These are phyloP conservation scores for Wallacemonas sp. DNA, from an alignment of 208 protist species.

Conservation along the genomic window DNA sequence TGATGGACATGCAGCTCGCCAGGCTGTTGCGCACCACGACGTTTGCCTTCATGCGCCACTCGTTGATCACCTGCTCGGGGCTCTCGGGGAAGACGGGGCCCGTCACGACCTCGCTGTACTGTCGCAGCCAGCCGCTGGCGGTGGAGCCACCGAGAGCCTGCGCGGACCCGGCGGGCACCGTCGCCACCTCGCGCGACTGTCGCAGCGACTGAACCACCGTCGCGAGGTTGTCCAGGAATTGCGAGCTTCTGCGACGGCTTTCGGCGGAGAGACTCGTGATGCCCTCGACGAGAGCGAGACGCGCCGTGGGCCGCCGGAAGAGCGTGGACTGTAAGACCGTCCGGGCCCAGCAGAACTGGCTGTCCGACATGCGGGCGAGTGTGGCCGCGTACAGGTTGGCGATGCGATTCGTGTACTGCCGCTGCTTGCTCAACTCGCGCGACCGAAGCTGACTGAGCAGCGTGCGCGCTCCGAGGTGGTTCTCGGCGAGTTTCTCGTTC, in stretches of 20 bases:
- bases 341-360: conserved; percentile 45
- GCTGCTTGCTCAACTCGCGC: conserved; percentile 70
- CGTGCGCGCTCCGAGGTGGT: conserved; percentile 47
- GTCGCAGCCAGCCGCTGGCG: conserved; percentile 68
- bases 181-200: conserved; percentile 27
- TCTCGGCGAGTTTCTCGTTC: conserved; percentile 67
- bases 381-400: conserved; percentile 45
- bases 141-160: conserved; percentile 52
- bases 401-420: conserved; percentile 47
- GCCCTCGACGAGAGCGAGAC: conserved; percentile 37
- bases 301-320: conserved; percentile 55
- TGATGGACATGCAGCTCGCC: conserved; percentile 43
- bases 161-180: conserved; percentile 5
- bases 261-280: conserved; percentile 32
- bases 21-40: conserved; percentile 71
- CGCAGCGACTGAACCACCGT: conserved; percentile 58
- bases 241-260: conserved; percentile 41
- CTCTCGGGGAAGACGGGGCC: conserved; percentile 37
- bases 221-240: conserved; percentile 55
- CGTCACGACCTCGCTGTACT: conserved; percentile 48
- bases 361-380: conserved; percentile 48
- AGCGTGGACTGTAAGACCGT: conserved; percentile 54
- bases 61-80: conserved; percentile 60
- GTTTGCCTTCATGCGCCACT: conserved; percentile 86
- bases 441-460: conserved; percentile 62